phyloP scores from a whole-genome alignment of 2,329 filamentous ascomycete genomes.

The Dothistroma pini region DNA sequence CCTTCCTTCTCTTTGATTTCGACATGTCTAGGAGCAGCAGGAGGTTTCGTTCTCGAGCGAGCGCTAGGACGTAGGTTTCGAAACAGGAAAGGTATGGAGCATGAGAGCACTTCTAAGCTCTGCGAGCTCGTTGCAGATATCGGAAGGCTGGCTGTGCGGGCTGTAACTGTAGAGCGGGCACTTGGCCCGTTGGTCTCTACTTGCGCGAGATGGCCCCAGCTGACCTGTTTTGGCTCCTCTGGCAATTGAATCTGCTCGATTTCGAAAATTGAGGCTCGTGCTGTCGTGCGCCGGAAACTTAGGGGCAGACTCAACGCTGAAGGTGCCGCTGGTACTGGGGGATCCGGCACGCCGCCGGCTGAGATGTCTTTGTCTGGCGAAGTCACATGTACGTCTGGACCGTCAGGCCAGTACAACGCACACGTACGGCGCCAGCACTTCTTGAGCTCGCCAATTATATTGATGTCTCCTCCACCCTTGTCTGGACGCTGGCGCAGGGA shows the following conservation, averaged over 20 bases:
- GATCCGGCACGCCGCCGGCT: constrained; percentile 60
- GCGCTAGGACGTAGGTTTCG: constrained; percentile 23
- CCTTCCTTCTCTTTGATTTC: constrained; percentile 3
- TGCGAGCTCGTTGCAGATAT: constrained; percentile 46
- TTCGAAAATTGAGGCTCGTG: constrained; percentile 23
- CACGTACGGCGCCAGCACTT: constrained; percentile 96
- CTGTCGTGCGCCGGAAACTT: constrained; percentile 22
- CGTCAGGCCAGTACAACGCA: constrained; percentile 78
- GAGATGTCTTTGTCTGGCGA: constrained; percentile 64
- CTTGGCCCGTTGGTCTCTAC: constrained; percentile 7
- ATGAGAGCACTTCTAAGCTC: constrained; percentile 57
- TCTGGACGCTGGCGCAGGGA: constrained; percentile 51
- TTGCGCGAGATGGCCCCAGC: constrained; percentile 4
- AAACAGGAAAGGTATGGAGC: constrained; percentile 51
- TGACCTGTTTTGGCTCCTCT: constrained; percentile 11
- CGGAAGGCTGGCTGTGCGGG: constrained; percentile 36
- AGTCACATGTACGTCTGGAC: constrained; percentile 52
- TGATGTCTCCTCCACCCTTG: constrained; percentile 63
- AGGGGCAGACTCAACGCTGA: constrained; percentile 22
- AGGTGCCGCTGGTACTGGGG: constrained; percentile 7
- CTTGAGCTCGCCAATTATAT: constrained; percentile 90
- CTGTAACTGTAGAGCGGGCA: constrained; percentile 17
- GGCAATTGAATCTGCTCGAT: constrained; percentile 24
- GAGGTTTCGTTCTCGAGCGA: constrained; percentile 14
- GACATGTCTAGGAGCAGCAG: background rate